Percentiles rank a stretch among this genome's conserved stretches.
Evolutionary conservation across 345 rosid species (phyloP).

Genomic region (Anastatica hierochuntica): DNA sequence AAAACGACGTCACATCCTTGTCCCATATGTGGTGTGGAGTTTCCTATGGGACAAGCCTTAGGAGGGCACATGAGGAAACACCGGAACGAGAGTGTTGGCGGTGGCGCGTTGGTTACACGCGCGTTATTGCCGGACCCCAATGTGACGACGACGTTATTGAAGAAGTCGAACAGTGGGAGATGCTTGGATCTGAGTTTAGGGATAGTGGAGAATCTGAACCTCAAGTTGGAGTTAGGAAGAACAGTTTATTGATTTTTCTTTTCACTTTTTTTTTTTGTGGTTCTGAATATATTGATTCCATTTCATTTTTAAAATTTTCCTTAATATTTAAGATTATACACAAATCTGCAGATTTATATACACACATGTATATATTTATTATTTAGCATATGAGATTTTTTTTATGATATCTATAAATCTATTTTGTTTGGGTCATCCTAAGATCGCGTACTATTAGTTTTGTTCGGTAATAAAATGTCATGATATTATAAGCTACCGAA

Average conservation of each 20-base stretch:
- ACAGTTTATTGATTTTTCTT: slow-evolving; percentile 16
- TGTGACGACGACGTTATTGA: slow-evolving; percentile 35
- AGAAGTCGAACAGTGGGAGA: slow-evolving; percentile 36
- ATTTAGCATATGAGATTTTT: slow-evolving; percentile 7
- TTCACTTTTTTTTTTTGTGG: neutral
- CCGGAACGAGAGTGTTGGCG: slow-evolving; percentile 21
- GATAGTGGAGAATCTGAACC: slow-evolving; percentile 18
- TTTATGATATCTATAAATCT: too few relatives aligned
- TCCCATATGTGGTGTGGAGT: slow-evolving; percentile 78
- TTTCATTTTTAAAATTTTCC: slow-evolving; percentile 14
- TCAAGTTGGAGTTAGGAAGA: slow-evolving; percentile 33
- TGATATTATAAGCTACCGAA: too few relatives aligned
- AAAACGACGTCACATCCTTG: slow-evolving; percentile 66
- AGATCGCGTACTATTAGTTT: too few relatives aligned
- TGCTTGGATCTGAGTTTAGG: slow-evolving; percentile 24
- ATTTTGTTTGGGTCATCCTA: too few relatives aligned
- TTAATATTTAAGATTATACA: neutral
- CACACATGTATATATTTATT: neutral
- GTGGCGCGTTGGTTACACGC: slow-evolving; percentile 28
- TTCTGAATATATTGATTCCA: slow-evolving; percentile 7
- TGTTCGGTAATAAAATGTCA: too few relatives aligned
- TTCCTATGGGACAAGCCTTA: slow-evolving; percentile 78
- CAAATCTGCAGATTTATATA: slow-evolving; percentile 13
- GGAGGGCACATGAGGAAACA: slow-evolving; percentile 98
- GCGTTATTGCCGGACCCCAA: slow-evolving; percentile 32